phyloP scores from a whole-genome alignment of 1,139 yeast genomes.

The Pichia sp. region DNA sequence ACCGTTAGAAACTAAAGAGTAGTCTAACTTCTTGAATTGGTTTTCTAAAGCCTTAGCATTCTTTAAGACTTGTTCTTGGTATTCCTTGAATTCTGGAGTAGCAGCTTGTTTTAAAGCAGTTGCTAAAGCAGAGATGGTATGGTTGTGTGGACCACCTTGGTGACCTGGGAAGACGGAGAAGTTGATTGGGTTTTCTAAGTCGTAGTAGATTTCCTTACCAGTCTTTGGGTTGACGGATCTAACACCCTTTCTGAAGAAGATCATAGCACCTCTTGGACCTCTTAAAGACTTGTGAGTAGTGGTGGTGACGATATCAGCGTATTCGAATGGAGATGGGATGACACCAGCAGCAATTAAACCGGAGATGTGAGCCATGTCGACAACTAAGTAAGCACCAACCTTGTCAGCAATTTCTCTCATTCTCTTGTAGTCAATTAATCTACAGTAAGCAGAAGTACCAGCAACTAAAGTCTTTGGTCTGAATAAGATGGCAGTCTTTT shows the following conservation, averaged over 20 bases:
- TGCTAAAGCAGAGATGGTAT: slow-evolving; percentile 96
- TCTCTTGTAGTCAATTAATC: slow-evolving; percentile 91
- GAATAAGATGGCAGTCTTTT: slow-evolving; percentile 82
- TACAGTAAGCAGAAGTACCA: slow-evolving; percentile 97
- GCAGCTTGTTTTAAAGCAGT: slow-evolving; percentile 95
- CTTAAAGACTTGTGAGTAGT: slow-evolving; percentile 98
- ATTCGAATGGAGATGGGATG: slow-evolving; percentile 93
- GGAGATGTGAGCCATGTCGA: slow-evolving; percentile 98
- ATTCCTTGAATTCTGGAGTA: slow-evolving; percentile 86
- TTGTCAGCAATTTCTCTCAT: slow-evolving; percentile 97
- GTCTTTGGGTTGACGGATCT: slow-evolving; percentile 87
- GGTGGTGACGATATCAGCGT: slow-evolving; percentile 96
- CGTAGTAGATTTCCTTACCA: slow-evolving; percentile 86
- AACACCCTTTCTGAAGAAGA: slow-evolving; percentile 96
- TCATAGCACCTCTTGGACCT: slow-evolving; percentile 99
- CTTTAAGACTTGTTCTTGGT: slow-evolving; percentile 84
- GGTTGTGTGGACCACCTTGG: slow-evolving; percentile 99
- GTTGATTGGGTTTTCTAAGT: slow-evolving; percentile 92
- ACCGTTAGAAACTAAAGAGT: slow-evolving; percentile 86
- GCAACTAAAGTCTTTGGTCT: slow-evolving; percentile 97
- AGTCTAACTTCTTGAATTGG: slow-evolving; percentile 69
- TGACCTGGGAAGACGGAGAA: slow-evolving; percentile 99
- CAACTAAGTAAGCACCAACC: slow-evolving; percentile 94
- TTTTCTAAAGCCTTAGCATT: slow-evolving; percentile 84
- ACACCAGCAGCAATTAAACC: slow-evolving; percentile 97